A percentile compares a stretch with the other conserved stretches of the same genome.
Evolutionary conservation across 495 filamentous ascomycete species (phyloP).

Genomic region (Massariosphaeria phaeospora): DNA sequence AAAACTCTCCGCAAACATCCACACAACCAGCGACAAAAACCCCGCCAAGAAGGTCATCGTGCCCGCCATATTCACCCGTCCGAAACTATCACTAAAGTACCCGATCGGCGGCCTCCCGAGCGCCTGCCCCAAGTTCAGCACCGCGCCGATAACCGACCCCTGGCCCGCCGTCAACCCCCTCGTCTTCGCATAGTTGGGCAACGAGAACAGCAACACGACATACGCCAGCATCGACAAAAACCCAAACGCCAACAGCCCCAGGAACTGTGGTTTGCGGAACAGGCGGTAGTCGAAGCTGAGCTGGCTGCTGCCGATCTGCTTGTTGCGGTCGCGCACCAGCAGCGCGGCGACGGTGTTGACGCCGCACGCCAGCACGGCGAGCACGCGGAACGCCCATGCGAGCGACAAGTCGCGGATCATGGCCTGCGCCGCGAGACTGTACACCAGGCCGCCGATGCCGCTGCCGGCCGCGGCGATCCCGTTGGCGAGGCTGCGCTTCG

Average conservation of each 20-base stretch:
- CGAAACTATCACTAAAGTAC: constrained; percentile 58
- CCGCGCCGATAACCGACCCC: constrained; percentile 63
- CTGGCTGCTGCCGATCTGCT: constrained; percentile 57
- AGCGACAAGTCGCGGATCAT: constrained; percentile 59
- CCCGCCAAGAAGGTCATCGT: constrained; percentile 57
- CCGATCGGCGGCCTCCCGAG: constrained; percentile 66
- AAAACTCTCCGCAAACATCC: constrained; percentile 63
- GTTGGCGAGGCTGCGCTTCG: constrained; percentile 64
- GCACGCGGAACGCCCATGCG: constrained; percentile 63
- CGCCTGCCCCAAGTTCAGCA: constrained; percentile 64
- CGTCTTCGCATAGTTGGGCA: constrained; percentile 61
- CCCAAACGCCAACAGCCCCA: constrained; percentile 63
- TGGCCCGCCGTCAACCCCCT: constrained; percentile 62
- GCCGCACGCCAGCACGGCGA: constrained; percentile 56
- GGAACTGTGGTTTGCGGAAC: constrained; percentile 57
- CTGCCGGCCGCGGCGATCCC: constrained; percentile 67
- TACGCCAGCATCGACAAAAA: constrained; percentile 69
- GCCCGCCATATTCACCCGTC: constrained; percentile 63
- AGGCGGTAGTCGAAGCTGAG: constrained; percentile 59
- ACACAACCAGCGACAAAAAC: constrained; percentile 59
- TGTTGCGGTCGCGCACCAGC: constrained; percentile 64
- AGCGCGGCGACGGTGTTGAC: constrained; percentile 55
- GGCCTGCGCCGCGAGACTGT: constrained; percentile 50
- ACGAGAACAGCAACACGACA: constrained; percentile 64
- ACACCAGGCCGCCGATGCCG: constrained; percentile 67